Evolutionary conservation across 306 rosid genomes (phyloP), one percentile per base, ranked within the genome.

Genomic region (Malus asiatica): DNA sequence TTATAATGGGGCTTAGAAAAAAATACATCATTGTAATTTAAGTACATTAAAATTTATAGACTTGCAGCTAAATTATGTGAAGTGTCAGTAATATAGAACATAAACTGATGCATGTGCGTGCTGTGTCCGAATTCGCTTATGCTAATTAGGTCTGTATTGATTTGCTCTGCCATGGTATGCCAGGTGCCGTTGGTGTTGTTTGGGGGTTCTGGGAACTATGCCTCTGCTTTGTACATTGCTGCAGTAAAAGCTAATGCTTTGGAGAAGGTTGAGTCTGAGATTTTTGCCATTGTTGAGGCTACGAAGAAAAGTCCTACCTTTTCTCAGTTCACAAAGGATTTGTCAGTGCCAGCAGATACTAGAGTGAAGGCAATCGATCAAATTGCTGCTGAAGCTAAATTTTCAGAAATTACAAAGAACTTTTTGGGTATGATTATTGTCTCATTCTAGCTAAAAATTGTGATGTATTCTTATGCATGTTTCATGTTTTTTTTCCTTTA

Each of bases 191-290:
- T 90, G 79, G 93, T 92, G 40, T 79, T 95, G 89, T 95, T 65
- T 81, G 99, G 99, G 73, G 97, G 97, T 64, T 64, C 97, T 58
- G 99, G 99, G 74, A 95, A 92, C 86, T 92, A 95, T 86, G 97
- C 99, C 57, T 76, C 97, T 78, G 97, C 99, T 72, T 77, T 95
- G 89, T 95, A 90, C 82, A 68, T 84, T 44, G 93, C 93, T 52
- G 88, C 97, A 40, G 88, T 95, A 45, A 92, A 89, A 83, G 70
- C 87, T 76, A 88, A 88, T 66, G 72, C 79, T 22, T 46, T 92
- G 77, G 97, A 89, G 20, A 95, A 88, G 87, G 97, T 95, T 75
- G 99, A 89, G 67, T 53, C 88, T 57, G 97, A 95, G 88, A 75
- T 95, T 87, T 66, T 74, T 40, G 86, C 78, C 46, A 80, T 95